phyloP scores from a whole-genome alignment of 805 yeast species.

The Candida sakaeoensis region DNA sequence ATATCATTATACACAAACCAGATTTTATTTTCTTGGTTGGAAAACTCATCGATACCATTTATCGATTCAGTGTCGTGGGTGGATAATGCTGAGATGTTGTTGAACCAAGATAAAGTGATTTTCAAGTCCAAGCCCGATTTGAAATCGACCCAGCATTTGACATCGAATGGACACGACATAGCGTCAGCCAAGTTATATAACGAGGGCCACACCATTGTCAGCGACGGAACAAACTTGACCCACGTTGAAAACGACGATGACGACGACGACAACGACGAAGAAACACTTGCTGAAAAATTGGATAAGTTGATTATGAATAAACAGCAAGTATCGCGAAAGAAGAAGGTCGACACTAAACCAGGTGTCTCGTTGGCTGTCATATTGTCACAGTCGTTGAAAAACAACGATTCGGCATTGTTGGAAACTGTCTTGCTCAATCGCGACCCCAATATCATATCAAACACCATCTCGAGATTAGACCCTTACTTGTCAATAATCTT shows the following conservation, averaged over 20 bases:
- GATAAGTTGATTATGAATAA: constrained; percentile 29
- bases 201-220: constrained; percentile 58
- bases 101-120: constrained; percentile 21
- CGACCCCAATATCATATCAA: constrained; percentile 47
- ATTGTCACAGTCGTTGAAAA: constrained; percentile 82
- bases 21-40: constrained; percentile 57
- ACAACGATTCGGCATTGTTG: constrained; percentile 80
- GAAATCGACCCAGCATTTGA: constrained; percentile 41
- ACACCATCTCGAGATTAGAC: constrained; percentile 48
- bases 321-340: constrained; percentile 34
- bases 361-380: constrained; percentile 67
- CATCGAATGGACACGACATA: constrained; percentile 47
- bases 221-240: constrained; percentile 60
- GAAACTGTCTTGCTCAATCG: constrained; percentile 72
- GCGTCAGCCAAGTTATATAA: constrained; percentile 54
- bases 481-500: constrained; percentile 47
- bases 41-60: constrained; percentile 52
- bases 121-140: constrained; percentile 39
- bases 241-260: constrained; percentile 49
- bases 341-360: constrained; percentile 55
- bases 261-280: no score
- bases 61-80: constrained; percentile 57
- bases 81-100: constrained; percentile 20
- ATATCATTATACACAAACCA: constrained; percentile 26
- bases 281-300: constrained; percentile 53